Evolutionary conservation across 306 rosid genomes (phyloP).

Genomic region (Boehmeria nivea): DNA sequence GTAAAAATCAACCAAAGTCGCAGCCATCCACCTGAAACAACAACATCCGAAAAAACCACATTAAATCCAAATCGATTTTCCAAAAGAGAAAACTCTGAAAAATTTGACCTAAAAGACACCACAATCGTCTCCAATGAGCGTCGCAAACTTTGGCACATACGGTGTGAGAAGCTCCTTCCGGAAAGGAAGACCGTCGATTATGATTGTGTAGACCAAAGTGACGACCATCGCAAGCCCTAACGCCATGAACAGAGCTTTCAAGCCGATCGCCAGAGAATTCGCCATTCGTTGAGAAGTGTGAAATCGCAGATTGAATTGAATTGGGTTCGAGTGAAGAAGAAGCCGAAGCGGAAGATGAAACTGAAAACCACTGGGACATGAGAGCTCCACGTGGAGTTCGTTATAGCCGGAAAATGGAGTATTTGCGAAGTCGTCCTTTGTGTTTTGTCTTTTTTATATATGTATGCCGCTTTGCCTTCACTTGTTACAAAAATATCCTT

Average conservation of each 20-base stretch:
- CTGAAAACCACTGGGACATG: not conserved
- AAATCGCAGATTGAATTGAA: not conserved
- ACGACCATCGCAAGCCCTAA: slow-evolving; percentile 46
- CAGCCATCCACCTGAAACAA: slow-evolving; percentile 70
- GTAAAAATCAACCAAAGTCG: slow-evolving; percentile 75
- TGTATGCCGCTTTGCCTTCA: no score
- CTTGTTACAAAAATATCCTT: no score
- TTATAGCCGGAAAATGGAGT: not conserved
- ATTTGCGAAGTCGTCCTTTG: no score
- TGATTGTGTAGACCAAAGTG: slow-evolving; percentile 48
- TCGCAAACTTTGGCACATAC: slow-evolving; percentile 31
- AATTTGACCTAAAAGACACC: no score
- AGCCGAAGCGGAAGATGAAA: not conserved
- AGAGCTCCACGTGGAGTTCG: slow-evolving; percentile 1
- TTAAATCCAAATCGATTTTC: no score
- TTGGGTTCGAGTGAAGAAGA: not conserved
- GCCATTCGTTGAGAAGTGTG: slow-evolving; percentile 32
- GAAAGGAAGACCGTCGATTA: slow-evolving; percentile 58
- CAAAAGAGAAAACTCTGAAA: slow-evolving; percentile 8
- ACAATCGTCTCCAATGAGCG: no score
- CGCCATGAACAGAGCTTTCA: slow-evolving; percentile 38
- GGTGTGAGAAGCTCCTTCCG: slow-evolving; percentile 56
- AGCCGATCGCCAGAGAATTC: slow-evolving; percentile 31
- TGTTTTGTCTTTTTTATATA: no score
- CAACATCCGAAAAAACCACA: no score